Evolutionary conservation across 2,329 filamentous ascomycete species (phyloP).

Genomic region (Colletotrichum cuscutae): DNA sequence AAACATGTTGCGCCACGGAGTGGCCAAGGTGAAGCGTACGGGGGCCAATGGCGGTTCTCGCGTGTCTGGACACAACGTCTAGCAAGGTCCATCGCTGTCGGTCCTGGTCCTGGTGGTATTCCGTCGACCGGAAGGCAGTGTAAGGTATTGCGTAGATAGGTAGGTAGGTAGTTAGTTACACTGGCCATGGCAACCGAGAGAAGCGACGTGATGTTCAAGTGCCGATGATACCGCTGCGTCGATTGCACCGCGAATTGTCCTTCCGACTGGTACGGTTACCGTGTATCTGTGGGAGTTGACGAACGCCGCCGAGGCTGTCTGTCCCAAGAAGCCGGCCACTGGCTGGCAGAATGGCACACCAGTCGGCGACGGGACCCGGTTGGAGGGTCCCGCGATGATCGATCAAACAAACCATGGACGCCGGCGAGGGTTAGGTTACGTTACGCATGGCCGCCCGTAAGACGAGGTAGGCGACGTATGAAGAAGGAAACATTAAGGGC

Average conservation of each 20-base stretch:
- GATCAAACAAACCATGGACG: neutral
- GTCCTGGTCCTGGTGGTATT: constrained; percentile 7
- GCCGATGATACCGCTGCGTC: constrained; percentile 4
- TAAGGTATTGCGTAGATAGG: no score
- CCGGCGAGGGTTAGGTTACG: neutral
- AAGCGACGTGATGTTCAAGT: neutral
- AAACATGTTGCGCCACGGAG: neutral
- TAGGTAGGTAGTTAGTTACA: constrained; percentile 1
- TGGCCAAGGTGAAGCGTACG: neutral
- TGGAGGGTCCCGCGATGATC: neutral
- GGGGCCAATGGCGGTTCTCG: neutral
- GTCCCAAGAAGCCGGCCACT: constrained; percentile 3
- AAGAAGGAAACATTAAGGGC: neutral
- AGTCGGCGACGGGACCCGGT: neutral
- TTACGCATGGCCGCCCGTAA: neutral
- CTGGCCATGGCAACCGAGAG: neutral
- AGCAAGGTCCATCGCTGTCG: constrained; percentile 23
- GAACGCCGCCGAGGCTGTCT: neutral
- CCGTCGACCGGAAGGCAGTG: neutral
- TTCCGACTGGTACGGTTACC: neutral
- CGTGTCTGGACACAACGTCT: neutral
- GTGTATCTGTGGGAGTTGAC: neutral
- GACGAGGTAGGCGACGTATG: neutral
- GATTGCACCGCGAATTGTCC: neutral
- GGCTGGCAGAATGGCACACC: neutral